Percentiles rank a stretch among this genome's conserved stretches.
Conservation (phyloP, 1,284 basidiomycete genomes). For the Flammula alnicola region DNA sequence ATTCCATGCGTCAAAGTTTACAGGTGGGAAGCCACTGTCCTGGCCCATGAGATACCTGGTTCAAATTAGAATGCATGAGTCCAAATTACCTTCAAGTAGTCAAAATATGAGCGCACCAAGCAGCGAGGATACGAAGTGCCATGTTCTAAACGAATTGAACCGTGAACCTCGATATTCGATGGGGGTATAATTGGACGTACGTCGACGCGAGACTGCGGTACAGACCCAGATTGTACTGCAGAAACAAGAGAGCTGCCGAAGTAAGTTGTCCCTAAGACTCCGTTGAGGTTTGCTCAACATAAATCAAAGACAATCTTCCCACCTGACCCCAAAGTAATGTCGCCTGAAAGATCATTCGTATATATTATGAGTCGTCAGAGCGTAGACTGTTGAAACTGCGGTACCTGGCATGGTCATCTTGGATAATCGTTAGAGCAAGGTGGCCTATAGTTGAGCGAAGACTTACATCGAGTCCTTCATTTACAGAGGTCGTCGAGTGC, state of each 20-base stretch:
- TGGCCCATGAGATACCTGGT: slow-evolving; percentile 61
- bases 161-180: slow-evolving; percentile 1
- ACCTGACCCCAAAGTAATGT: slow-evolving; percentile 44
- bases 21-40: slow-evolving; percentile 58
- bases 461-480: slow-evolving; percentile 65
- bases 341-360: slow-evolving; percentile 37
- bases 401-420: slow-evolving; percentile 62
- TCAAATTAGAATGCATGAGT: background rate
- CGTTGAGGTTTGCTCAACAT: background rate
- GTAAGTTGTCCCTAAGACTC: slow-evolving; percentile 41
- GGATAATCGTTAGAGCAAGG: background rate
- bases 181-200: slow-evolving; percentile 28
- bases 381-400: too few relatives aligned
- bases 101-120: slow-evolving; percentile 45
- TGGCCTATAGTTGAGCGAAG: background rate
- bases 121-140: slow-evolving; percentile 66
- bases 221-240: slow-evolving; percentile 57
- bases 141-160: slow-evolving; percentile 48
- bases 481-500: slow-evolving; percentile 50
- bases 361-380: background rate
- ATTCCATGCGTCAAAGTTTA: slow-evolving; percentile 48
- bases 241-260: slow-evolving; percentile 55
- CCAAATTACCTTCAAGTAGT: background rate
- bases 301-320: slow-evolving; percentile 7
- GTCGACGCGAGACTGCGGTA: slow-evolving; percentile 54